Conservation (phyloP, 2,329 filamentous ascomycete genomes). For the Ophiostoma fasciatum region DNA sequence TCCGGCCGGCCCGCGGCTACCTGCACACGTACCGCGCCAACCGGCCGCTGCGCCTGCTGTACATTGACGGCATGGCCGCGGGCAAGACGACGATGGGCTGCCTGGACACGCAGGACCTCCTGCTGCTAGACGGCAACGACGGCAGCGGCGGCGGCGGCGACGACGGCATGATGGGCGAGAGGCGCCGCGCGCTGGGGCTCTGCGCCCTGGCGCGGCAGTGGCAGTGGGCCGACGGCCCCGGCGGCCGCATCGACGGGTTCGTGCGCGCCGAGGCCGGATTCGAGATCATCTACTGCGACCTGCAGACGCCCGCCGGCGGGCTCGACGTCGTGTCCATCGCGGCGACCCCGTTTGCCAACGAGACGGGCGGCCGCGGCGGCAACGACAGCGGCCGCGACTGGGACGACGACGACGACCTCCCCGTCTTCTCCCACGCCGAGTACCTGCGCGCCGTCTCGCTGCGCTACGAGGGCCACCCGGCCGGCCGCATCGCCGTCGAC, state of each 20-base stretch:
- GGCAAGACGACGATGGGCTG: constrained; percentile 52
- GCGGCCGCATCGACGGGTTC: constrained; percentile 40
- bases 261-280: constrained; percentile 57
- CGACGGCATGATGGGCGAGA: constrained; percentile 22
- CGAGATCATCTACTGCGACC: constrained; percentile 55
- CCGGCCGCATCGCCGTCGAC: constrained; percentile 26
- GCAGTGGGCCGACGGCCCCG: constrained; percentile 21
- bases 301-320: constrained; percentile 24
- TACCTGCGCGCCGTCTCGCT: constrained; percentile 26
- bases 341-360: constrained; percentile 4
- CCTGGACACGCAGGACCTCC: constrained; percentile 49
- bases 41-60: constrained; percentile 44
- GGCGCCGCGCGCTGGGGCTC: constrained; percentile 34
- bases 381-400: no score
- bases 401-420: no score
- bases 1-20: constrained; percentile 31
- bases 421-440: constrained; percentile 11
- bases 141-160: background rate
- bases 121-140: constrained; percentile 26
- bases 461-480: constrained; percentile 31
- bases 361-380: constrained; percentile 10
- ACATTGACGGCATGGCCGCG: constrained; percentile 56
- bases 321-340: constrained; percentile 22
- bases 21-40: constrained; percentile 51
- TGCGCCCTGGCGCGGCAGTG: constrained; percentile 37